Conservation (phyloP, 495 filamentous ascomycete genomes). For the Elaphomyces granulatus region DNA sequence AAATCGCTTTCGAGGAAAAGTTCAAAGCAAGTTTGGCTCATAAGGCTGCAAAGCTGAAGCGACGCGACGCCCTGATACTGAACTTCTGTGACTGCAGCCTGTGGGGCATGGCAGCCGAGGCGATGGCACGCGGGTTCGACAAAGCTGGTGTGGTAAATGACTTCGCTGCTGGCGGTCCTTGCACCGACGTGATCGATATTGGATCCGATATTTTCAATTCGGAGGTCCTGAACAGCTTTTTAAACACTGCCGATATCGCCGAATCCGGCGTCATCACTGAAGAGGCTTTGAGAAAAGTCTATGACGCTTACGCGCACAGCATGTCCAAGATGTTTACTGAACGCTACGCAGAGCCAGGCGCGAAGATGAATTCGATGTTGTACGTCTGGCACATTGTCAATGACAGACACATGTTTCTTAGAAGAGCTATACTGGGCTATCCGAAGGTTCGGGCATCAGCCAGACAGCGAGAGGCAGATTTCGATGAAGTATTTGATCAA, state of each 20-base stretch:
- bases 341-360: slow-evolving; percentile 15
- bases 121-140: slow-evolving; percentile 17
- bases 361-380: slow-evolving; percentile 13
- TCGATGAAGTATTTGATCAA: slow-evolving; percentile 20
- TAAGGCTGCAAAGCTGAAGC: slow-evolving; percentile 8
- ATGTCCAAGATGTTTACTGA: slow-evolving; percentile 15
- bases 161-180: slow-evolving; percentile 16
- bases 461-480: slow-evolving; percentile 16
- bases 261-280: slow-evolving; percentile 18
- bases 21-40: slow-evolving; percentile 9
- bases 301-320: slow-evolving; percentile 18
- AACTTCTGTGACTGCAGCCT: slow-evolving; percentile 18
- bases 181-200: slow-evolving; percentile 21
- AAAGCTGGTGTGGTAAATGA: slow-evolving; percentile 13
- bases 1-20: slow-evolving; percentile 14
- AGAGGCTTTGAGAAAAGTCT: slow-evolving; percentile 15
- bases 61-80: slow-evolving; percentile 13
- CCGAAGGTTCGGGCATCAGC: slow-evolving; percentile 11
- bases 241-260: slow-evolving; percentile 19
- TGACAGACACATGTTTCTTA: slow-evolving; percentile 16
- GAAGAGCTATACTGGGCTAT: slow-evolving; percentile 16
- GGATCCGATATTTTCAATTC: slow-evolving; percentile 19
- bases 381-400: slow-evolving; percentile 20
- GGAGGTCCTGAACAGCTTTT: slow-evolving; percentile 20
- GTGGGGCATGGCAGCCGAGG: slow-evolving; percentile 18